phyloP scores from a whole-genome alignment of 1,284 basidiomycete genomes.

The Pyrrhoderma lamaoense region DNA sequence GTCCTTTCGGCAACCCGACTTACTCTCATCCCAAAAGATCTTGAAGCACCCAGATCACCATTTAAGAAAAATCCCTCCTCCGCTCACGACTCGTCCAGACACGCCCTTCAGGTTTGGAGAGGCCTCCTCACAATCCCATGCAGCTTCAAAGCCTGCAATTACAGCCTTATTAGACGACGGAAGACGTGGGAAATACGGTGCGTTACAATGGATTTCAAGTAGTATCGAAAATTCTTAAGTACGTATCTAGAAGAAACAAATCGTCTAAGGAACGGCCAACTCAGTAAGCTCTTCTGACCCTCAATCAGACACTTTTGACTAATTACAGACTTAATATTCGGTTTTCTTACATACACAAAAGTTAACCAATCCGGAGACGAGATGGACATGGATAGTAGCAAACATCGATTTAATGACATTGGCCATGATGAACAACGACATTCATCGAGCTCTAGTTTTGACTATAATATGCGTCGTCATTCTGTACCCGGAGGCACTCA shows the following conservation, averaged over 20 bases:
- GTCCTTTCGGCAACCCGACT: slow-evolving; percentile 24
- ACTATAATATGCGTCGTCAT: slow-evolving; percentile 59
- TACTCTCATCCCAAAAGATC: slow-evolving; percentile 27
- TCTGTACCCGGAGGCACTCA: slow-evolving; percentile 48
- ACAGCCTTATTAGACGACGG: slow-evolving; percentile 40
- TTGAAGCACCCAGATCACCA: slow-evolving; percentile 29
- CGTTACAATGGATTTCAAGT: slow-evolving; percentile 23
- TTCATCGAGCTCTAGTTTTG: slow-evolving; percentile 36
- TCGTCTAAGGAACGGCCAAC: slow-evolving; percentile 8
- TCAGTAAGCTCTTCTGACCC: not conserved
- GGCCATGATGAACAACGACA: slow-evolving; percentile 26
- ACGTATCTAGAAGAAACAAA: slow-evolving; percentile 7
- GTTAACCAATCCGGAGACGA: slow-evolving; percentile 31
- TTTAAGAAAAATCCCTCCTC: slow-evolving; percentile 28
- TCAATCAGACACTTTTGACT: no score
- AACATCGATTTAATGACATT: slow-evolving; percentile 15
- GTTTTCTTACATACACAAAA: slow-evolving; percentile 20
- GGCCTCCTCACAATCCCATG: slow-evolving; percentile 39
- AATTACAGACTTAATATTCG: not conserved
- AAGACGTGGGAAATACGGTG: slow-evolving; percentile 17
- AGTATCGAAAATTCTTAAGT: slow-evolving; percentile 18
- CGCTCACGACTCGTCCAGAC: slow-evolving; percentile 46
- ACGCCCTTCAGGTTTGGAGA: slow-evolving; percentile 66
- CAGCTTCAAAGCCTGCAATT: slow-evolving; percentile 41
- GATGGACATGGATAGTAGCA: slow-evolving; percentile 39